phyloP scores from a whole-genome alignment of 345 rosid species.

The Gossypium ekmanianum region DNA sequence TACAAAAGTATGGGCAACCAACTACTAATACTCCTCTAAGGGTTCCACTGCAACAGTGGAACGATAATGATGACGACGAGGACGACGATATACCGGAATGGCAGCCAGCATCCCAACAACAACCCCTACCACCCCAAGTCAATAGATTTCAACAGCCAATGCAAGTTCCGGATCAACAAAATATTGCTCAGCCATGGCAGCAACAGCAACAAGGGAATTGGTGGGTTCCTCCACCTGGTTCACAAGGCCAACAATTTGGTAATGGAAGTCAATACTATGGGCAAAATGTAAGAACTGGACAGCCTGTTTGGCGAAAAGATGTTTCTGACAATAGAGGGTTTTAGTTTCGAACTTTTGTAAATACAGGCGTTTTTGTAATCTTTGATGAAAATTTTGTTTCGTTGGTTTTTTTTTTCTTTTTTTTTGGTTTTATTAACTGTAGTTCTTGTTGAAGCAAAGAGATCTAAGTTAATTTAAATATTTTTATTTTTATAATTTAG shows the following conservation, averaged over 20 bases:
- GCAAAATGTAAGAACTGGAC: constrained; percentile 18
- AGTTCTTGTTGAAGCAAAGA: neutral
- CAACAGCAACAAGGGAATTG: constrained; percentile 34
- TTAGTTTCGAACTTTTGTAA: constrained; percentile 24
- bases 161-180: constrained; percentile 19
- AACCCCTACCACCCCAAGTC: constrained; percentile 2
- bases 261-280: constrained; percentile 28
- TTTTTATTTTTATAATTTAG: too few species aligned
- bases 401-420: neutral
- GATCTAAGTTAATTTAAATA: too few species aligned
- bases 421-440: neutral
- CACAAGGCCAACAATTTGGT: constrained; percentile 14
- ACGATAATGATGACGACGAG: constrained; percentile 63
- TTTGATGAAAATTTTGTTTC: neutral
- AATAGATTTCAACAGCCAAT: constrained; percentile 21
- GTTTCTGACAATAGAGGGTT: constrained; percentile 50
- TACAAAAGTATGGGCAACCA: constrained; percentile 77
- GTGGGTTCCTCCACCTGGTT: constrained; percentile 21
- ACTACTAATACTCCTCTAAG: constrained; percentile 8
- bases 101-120: constrained; percentile 45
- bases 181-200: constrained; percentile 23
- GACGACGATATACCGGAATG: constrained; percentile 91
- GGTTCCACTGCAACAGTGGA: constrained; percentile 43
- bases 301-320: constrained; percentile 43
- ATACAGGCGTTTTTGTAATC: neutral